phyloP scores from a whole-genome alignment of 139 green algal species.

The Chlamydomonas eustigma region DNA sequence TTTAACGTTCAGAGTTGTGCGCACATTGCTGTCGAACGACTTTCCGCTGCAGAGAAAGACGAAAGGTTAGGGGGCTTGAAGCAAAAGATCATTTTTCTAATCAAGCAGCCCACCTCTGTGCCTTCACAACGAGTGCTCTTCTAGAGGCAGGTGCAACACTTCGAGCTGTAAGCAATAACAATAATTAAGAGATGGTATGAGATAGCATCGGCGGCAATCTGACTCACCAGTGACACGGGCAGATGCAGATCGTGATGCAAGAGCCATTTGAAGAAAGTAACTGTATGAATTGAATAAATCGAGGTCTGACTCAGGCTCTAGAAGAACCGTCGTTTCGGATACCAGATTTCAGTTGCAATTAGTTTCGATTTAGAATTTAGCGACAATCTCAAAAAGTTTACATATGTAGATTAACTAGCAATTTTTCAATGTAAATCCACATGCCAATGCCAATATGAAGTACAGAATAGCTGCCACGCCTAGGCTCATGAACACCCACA shows the following conservation, averaged over 20 bases:
- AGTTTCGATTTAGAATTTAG: no score
- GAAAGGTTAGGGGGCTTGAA: no score
- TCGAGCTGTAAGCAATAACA: neutral
- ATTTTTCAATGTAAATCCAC: conserved; percentile 44
- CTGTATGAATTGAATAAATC: no score
- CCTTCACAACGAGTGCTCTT: neutral
- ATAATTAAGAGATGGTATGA: neutral
- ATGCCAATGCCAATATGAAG: conserved; percentile 52
- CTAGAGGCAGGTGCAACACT: neutral
- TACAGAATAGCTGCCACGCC: conserved; percentile 51
- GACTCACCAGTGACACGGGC: neutral
- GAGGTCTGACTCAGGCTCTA: no score
- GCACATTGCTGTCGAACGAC: conserved; percentile 2
- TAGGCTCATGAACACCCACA: conserved; percentile 39
- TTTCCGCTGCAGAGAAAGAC: neutral
- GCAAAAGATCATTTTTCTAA: neutral
- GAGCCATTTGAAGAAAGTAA: no score
- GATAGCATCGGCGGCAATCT: neutral
- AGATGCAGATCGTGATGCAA: neutral
- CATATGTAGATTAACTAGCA: conserved; percentile 22
- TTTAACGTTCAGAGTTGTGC: no score
- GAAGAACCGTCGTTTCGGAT: no score
- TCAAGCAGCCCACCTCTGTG: neutral
- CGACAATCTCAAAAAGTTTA: no score
- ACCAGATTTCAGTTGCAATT: no score